These are phyloP conservation scores for Ensete ventricosum DNA, from an alignment of 176 grass and related monocot species.

Conservation along the genomic window DNA sequence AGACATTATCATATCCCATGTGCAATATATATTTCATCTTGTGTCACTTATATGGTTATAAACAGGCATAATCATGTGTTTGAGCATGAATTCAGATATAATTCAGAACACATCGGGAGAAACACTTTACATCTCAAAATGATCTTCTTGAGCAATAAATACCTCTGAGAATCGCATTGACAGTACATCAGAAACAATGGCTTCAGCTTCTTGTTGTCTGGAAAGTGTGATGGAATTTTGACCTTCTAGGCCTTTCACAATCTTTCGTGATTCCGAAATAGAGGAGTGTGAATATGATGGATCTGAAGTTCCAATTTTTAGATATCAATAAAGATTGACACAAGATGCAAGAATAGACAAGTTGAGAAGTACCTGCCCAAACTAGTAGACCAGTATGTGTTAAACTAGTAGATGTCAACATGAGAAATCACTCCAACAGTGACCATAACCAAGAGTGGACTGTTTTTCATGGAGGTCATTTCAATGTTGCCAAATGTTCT, in stretches of 20 bases:
- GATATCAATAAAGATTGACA: constrained; percentile 10
- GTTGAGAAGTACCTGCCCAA: neutral
- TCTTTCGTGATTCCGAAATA: constrained; percentile 20
- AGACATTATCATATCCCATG: neutral
- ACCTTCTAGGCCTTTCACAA: constrained; percentile 15
- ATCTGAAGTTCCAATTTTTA: constrained; percentile 37
- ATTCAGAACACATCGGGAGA: neutral
- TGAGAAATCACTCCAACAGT: neutral
- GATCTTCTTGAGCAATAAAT: constrained; percentile 14
- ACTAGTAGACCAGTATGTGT: neutral
- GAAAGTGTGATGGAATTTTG: constrained; percentile 40
- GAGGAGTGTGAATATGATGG: constrained; percentile 48
- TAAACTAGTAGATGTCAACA: neutral
- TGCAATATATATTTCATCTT: neutral
- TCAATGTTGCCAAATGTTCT: neutral
- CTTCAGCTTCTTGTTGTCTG: constrained; percentile 57
- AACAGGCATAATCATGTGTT: neutral
- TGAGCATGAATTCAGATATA: neutral
- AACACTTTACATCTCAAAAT: neutral
- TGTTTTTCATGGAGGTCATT: neutral
- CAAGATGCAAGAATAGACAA: constrained; percentile 12
- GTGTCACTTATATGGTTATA: neutral
- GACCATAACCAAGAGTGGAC: neutral
- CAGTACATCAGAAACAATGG: constrained; percentile 63
- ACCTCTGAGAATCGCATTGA: constrained; percentile 60